A percentile compares a stretch with the other conserved stretches of the same genome.
phyloP scores from a whole-genome alignment of 2,329 filamentous ascomycete genomes.

The Aspergillus quadricinctus region DNA sequence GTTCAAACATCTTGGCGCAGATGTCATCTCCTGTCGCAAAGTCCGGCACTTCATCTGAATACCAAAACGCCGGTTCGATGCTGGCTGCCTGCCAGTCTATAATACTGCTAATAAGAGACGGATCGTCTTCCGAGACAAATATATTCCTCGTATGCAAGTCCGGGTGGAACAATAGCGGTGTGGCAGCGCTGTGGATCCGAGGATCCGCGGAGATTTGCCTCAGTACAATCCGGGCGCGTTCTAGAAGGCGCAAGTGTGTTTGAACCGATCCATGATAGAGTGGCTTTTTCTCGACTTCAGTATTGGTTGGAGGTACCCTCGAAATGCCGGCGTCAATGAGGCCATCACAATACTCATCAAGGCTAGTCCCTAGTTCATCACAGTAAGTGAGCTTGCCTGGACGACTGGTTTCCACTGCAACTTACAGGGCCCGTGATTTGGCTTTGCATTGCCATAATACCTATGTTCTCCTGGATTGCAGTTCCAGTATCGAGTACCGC shows the following conservation, averaged over 20 bases:
- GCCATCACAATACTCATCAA: constrained; percentile 32
- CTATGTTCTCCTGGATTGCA: constrained; percentile 14
- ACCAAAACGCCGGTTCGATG: constrained; percentile 40
- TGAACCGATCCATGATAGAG: constrained; percentile 34
- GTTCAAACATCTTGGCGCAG: constrained; percentile 31
- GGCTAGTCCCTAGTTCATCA: constrained; percentile 26
- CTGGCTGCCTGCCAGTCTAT: constrained; percentile 43
- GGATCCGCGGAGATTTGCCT: constrained; percentile 24
- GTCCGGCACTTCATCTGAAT: constrained; percentile 37
- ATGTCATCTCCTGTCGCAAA: constrained; percentile 30
- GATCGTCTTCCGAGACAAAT: constrained; percentile 38
- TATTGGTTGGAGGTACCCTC: constrained; percentile 25
- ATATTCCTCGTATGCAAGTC: constrained; percentile 43
- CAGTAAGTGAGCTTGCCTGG: constrained; percentile 6
- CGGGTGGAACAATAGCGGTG: constrained; percentile 35
- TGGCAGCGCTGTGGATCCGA: constrained; percentile 23
- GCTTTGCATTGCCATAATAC: constrained; percentile 28
- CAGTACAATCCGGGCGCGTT: constrained; percentile 24
- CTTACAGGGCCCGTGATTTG: constrained; percentile 40
- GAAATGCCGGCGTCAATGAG: constrained; percentile 39
- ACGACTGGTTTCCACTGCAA: constrained; percentile 1
- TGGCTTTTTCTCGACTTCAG: constrained; percentile 16
- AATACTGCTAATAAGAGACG: constrained; percentile 34
- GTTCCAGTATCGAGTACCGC: constrained; percentile 23
- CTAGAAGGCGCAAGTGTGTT: constrained; percentile 31